Conservation (phyloP, 2,329 filamentous ascomycete genomes). For the Elsinoe australis region DNA sequence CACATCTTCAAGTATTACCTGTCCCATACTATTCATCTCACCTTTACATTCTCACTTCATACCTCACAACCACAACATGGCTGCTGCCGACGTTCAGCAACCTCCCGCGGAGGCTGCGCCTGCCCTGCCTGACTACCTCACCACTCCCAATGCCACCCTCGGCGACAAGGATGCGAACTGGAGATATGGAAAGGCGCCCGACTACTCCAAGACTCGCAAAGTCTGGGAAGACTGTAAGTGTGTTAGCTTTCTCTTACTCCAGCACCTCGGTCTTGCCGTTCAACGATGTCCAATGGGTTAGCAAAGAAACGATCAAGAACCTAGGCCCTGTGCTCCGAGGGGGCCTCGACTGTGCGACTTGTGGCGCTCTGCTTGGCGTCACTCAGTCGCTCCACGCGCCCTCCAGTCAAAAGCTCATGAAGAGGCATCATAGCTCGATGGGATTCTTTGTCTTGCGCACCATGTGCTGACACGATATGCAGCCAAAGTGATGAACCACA, state of each 20-base stretch:
- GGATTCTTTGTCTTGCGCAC: not conserved
- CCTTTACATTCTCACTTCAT: not conserved
- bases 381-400: too few relatives aligned
- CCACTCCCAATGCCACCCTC: conserved; percentile 52
- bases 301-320: too few relatives aligned
- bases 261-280: not conserved
- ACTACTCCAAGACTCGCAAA: conserved; percentile 57
- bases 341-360: too few relatives aligned
- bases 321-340: too few relatives aligned
- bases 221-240: conserved; percentile 53
- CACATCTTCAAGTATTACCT: too few relatives aligned
- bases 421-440: too few relatives aligned
- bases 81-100: conserved; percentile 25
- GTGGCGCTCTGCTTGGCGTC: too few relatives aligned
- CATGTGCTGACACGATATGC: conserved; percentile 19
- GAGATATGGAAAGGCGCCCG: conserved; percentile 54
- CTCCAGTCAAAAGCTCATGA: too few relatives aligned
- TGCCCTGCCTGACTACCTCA: conserved; percentile 50
- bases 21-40: not conserved
- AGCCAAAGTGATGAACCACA: conserved; percentile 53
- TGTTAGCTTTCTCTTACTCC: not conserved
- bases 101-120: conserved; percentile 29
- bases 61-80: conserved; percentile 23
- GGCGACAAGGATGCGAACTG: conserved; percentile 48
- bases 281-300: too few relatives aligned